A percentile compares a stretch with the other conserved stretches of the same genome.
Conservation (phyloP, 148 eudicot genomes). For the Mesembryanthemum crystallinum region DNA sequence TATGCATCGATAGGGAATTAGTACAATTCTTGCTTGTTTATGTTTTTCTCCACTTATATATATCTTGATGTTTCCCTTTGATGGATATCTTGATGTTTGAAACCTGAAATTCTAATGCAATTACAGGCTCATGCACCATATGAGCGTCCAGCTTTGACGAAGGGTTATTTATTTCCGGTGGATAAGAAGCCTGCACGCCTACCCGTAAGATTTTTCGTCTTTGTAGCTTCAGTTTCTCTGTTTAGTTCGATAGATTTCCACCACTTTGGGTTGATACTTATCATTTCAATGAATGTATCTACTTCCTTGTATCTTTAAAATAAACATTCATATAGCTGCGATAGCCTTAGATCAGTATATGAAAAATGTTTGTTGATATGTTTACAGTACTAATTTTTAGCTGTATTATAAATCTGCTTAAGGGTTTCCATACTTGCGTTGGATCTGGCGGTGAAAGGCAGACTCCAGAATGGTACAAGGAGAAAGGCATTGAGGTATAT, state of each 20-base stretch:
- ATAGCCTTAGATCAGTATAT: not conserved
- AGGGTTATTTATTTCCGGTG: slow-evolving; percentile 79
- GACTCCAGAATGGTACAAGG: slow-evolving; percentile 97
- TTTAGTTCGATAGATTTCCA: not conserved
- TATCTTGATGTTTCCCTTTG: not conserved
- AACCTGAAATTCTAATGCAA: slow-evolving; percentile 11
- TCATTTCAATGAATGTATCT: not conserved
- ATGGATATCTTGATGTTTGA: not conserved
- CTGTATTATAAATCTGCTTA: slow-evolving; percentile 13
- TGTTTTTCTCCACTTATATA: not conserved
- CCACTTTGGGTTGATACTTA: not conserved
- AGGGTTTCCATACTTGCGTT: slow-evolving; percentile 99
- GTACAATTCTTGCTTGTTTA: no score
- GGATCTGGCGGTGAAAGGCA: slow-evolving; percentile 98
- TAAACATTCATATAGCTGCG: not conserved
- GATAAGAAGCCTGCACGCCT: slow-evolving; percentile 97
- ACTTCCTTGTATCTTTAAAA: not conserved
- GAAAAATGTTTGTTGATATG: not conserved
- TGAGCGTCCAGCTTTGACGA: slow-evolving; percentile 95
- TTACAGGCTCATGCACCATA: slow-evolving; percentile 90
- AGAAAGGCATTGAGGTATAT: slow-evolving; percentile 94
- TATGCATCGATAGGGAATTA: not conserved
- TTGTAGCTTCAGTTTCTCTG: not conserved
- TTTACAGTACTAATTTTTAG: not conserved
- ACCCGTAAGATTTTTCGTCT: slow-evolving; percentile 53